Percentiles rank a stretch among this genome's conserved stretches.
Conservation (phyloP, 345 rosid genomes). For the Salix purpurea region DNA sequence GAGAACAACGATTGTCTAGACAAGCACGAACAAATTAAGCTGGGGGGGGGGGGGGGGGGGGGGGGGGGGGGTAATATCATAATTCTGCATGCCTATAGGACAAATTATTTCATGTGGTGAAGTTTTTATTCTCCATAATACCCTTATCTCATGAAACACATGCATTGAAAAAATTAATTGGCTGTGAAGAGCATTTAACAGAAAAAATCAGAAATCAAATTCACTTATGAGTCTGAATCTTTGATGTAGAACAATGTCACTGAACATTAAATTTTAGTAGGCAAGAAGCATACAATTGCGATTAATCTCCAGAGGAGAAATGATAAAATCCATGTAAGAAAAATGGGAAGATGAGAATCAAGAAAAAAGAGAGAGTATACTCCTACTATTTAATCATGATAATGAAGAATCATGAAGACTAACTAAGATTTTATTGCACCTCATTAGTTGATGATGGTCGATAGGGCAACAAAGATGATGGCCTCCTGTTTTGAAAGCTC, state of each 20-base stretch:
- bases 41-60: too few relatives aligned
- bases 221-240: neutral
- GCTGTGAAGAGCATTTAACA: too few relatives aligned
- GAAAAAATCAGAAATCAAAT: too few relatives aligned
- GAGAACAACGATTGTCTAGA: too few relatives aligned
- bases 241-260: neutral
- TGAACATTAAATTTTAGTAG: neutral
- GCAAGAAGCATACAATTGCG: conserved; percentile 6
- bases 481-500: conserved; percentile 40
- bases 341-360: neutral
- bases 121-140: too few relatives aligned
- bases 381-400: neutral
- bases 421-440: neutral
- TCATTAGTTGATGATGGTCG: conserved; percentile 9
- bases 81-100: too few relatives aligned
- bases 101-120: too few relatives aligned
- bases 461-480: conserved; percentile 40
- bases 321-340: neutral
- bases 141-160: too few relatives aligned
- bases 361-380: neutral
- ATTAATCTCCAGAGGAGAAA: neutral
- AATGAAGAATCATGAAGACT: neutral
- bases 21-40: too few relatives aligned
- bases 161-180: too few relatives aligned
- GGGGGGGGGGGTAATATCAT: too few relatives aligned